Base-by-base conservation (phyloP, 192 early-diverging fungal species). In the Lobulomyces angularis region DNA sequence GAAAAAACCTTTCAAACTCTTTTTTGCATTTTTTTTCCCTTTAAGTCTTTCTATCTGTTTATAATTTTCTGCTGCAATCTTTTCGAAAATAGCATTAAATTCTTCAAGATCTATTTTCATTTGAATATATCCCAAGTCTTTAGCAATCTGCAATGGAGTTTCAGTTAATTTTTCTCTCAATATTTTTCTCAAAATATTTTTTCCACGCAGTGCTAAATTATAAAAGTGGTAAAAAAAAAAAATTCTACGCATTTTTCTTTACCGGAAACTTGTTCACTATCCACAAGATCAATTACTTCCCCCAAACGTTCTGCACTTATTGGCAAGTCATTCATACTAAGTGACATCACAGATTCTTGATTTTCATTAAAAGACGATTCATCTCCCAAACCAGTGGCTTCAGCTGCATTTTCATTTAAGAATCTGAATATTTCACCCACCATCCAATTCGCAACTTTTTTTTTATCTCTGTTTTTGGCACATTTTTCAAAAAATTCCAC, bases 401-500 rank as follows among this genome's bases (percentile, higher is more conserved):
- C n/a, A n/a, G n/a, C n/a, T n/a, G n/a, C n/a, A n/a, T n/a, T n/a
- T n/a, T n/a, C n/a, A n/a, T n/a, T n/a, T n/a, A n/a, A n/a, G n/a
- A n/a, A n/a, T n/a, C n/a, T n/a, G n/a, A n/a, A n/a, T n/a, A n/a
- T n/a, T n/a, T n/a, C n/a, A n/a, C n/a, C n/a, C n/a, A n/a, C n/a
- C 12, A 43, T 4, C 2, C 26, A 24, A 8, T 39, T 7, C 5
- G 52, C 58, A n/a, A 78, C 64, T 27, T 73, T 43, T n/a, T n/a
- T n/a, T n/a, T n/a, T n/a, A n/a, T n/a, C n/a, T n/a, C n/a, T n/a
- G n/a, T n/a, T n/a, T n/a, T n/a, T n/a, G n/a, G n/a, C n/a, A n/a
- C n/a, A n/a, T n/a, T n/a, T n/a, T 46, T 89, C 86, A 67, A 82
- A 93, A 41, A 79, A 85, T 14, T 67, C 66, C 0, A 84, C 57